phyloP scores from a whole-genome alignment of 2,329 filamentous ascomycete species.

The Monilinia aucupariae region DNA sequence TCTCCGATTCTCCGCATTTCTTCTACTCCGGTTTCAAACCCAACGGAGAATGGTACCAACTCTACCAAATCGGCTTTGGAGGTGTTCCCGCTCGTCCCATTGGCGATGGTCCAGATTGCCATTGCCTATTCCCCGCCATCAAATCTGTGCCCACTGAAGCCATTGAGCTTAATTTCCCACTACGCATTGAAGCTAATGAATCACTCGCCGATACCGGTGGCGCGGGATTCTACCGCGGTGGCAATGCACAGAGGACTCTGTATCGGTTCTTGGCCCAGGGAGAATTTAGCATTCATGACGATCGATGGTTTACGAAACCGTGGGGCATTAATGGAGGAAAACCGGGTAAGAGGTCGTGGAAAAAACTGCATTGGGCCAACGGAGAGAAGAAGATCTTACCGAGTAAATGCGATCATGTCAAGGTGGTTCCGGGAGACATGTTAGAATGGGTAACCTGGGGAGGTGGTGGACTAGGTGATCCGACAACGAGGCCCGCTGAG shows the following conservation, averaged over 20 bases:
- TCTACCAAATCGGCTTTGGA: conserved; percentile 12
- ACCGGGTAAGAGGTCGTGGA: conserved; percentile 5
- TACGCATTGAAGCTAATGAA: conserved; percentile 13
- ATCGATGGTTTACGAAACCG: conserved; percentile 13
- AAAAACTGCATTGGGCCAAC: not conserved
- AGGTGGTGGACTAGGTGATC: conserved; percentile 4
- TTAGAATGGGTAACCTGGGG: conserved; percentile 14
- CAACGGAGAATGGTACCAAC: conserved; percentile 9
- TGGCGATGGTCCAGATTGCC: conserved; percentile 10
- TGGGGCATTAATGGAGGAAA: conserved; percentile 7
- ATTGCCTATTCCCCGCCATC: conserved; percentile 9
- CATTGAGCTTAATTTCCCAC: conserved; percentile 12
- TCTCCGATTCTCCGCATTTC: conserved; percentile 9
- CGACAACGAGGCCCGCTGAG: conserved; percentile 4
- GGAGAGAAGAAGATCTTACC: not conserved
- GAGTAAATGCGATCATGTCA: conserved; percentile 13
- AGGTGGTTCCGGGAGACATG: conserved; percentile 4
- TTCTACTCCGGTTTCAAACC: conserved; percentile 11
- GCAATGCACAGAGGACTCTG: conserved; percentile 8
- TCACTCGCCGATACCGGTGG: conserved; percentile 11
- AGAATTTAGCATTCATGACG: conserved; percentile 12
- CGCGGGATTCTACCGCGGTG: conserved; percentile 4
- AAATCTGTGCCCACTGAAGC: conserved; percentile 11
- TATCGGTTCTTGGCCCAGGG: conserved; percentile 7
- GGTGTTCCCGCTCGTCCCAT: conserved; percentile 8